Evolutionary conservation across 768 basidiomycete genomes (phyloP).

Genomic region (Mrakia hoshinonis): DNA sequence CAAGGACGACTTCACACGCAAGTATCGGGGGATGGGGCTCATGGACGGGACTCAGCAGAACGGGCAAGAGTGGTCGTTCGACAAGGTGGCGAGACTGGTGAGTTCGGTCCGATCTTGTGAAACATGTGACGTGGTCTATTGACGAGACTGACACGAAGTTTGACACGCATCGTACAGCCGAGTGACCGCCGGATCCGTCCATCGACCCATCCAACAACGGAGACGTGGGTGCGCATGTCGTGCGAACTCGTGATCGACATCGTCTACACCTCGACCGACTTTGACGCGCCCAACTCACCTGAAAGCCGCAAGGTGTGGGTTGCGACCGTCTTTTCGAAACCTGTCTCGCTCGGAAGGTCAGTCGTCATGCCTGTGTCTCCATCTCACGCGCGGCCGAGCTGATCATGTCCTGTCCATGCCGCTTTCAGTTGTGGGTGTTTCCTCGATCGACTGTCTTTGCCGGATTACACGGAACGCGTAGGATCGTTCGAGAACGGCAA

Average conservation of each 20-base stretch:
- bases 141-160: neutral
- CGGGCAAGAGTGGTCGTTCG: neutral
- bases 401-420: too few species aligned
- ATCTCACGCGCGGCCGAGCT: too few species aligned
- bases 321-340: neutral
- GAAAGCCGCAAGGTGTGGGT: neutral
- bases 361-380: neutral
- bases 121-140: neutral
- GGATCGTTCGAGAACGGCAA: neutral
- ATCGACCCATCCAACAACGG: slow-evolving; percentile 1
- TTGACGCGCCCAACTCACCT: neutral
- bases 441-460: neutral
- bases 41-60: neutral
- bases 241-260: slow-evolving; percentile 2
- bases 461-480: neutral
- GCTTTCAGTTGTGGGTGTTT: neutral
- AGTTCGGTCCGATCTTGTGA: neutral
- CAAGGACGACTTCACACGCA: neutral
- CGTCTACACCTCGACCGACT: neutral
- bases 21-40: neutral
- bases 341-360: neutral
- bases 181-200: neutral
- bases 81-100: neutral
- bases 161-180: neutral
- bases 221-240: neutral